Evolutionary conservation across 352 stramenopile genomes (phyloP), one percentile per base, ranked within the genome.

Genomic region (Phytopythium ostracodes): DNA sequence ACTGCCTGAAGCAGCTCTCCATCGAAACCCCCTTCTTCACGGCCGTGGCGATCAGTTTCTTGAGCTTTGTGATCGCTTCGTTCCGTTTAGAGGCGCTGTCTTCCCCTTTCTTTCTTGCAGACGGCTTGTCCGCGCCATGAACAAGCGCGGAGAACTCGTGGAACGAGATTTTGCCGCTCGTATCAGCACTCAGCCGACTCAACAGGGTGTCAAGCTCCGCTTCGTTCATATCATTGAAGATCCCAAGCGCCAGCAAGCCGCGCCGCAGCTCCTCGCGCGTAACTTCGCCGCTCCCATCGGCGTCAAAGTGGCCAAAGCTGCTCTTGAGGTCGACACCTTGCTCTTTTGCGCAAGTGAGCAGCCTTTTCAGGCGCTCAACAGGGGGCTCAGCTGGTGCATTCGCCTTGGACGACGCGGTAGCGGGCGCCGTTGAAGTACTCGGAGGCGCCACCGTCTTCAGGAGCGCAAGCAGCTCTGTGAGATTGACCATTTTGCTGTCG

Each of bases 271-370:
- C 88, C 1, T 53, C 53, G 20, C 68, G 62, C 0, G 81, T 85
- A 35, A 94, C 72, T 53, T 81, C 62, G 2, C 83, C 81, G 20
- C 82, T 81, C 3, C 68, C 65, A 59, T 94, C 68, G 0, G 70
- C 71, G 63, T 94, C 85, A 65, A 94, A 94, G 59, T 94, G 83
- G 1, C 51, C 47, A 68, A 90, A 90, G 27, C 77, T 80, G 40
- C 64, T 65, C 17, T 66, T 59, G 2, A 85, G n/a, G 42, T 87
- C 67, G 18, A 86, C 64, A 1, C 81, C 81, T 64, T 82, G 62
- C 2, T 61, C 58, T 33, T 73, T 72, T 11, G 78, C 79, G 25
- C 79, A 75, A 2, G 42, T 11, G 18, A 89, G 33, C 12, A 69
- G 60, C 24, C 36, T 70, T 36, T 59, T 44, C 20, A 76, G 52